These are phyloP conservation scores for Dichotomopilus funicola DNA, from an alignment of 2,329 filamentous ascomycete species.

Conservation along the genomic window DNA sequence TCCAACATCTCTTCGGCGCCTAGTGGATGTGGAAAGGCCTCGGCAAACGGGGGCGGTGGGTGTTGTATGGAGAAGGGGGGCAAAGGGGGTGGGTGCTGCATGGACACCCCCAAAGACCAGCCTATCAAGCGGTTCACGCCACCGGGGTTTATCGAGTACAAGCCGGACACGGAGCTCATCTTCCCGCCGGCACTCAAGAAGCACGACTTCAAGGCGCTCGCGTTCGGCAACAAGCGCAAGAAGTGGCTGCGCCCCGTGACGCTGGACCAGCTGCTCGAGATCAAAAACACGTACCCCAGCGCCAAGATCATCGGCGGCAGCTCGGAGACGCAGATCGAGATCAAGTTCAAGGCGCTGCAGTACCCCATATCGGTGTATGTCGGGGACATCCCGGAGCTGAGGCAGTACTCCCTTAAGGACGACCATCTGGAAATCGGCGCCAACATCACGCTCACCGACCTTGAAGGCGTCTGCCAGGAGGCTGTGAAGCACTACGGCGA, in stretches of 20 bases:
- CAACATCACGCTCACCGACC: constrained; percentile 85
- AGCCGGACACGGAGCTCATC: constrained; percentile 88
- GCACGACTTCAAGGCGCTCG: constrained; percentile 72
- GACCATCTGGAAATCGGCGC: constrained; percentile 86
- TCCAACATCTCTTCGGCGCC: constrained; percentile 18
- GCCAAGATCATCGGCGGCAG: constrained; percentile 95
- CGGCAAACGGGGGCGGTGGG: constrained; percentile 31
- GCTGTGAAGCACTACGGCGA: constrained; percentile 74
- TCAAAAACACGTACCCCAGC: constrained; percentile 76
- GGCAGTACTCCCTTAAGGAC: constrained; percentile 72
- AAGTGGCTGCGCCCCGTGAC: constrained; percentile 89
- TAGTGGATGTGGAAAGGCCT: constrained; percentile 58
- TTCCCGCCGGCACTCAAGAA: constrained; percentile 83
- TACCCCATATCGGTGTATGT: constrained; percentile 89
- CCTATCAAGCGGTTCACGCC: constrained; percentile 67
- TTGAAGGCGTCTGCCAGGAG: constrained; percentile 76
- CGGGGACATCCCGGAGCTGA: constrained; percentile 83
- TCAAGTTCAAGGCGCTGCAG: constrained; percentile 93
- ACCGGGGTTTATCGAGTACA: constrained; percentile 90
- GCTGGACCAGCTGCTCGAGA: constrained; percentile 78
- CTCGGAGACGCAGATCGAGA: constrained; percentile 95
- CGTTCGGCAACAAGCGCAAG: constrained; percentile 92
- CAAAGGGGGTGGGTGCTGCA: constrained; percentile 58
- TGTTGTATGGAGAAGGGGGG: constrained; percentile 60
- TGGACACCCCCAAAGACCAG: constrained; percentile 47